Evolutionary conservation across 805 yeast species (phyloP).

Genomic region (Vanderwaltozyma tropicalis): DNA sequence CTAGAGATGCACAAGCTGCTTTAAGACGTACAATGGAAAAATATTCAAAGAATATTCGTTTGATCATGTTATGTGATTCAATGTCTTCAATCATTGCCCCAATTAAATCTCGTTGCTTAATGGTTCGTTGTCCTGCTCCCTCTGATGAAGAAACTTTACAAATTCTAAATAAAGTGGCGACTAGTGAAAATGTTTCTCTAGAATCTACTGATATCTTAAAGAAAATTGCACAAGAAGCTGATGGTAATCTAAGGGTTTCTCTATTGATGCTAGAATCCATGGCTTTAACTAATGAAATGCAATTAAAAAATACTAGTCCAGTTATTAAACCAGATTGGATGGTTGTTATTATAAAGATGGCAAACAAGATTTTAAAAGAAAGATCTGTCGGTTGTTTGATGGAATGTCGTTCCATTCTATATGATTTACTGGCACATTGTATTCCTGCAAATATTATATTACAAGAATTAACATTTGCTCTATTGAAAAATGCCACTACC

Average conservation of each 20-base stretch:
- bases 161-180: slow-evolving; percentile 47
- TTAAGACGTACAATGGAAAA: slow-evolving; percentile 93
- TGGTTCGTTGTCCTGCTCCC: slow-evolving; percentile 86
- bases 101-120: slow-evolving; percentile 81
- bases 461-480: slow-evolving; percentile 45
- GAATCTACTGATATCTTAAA: slow-evolving; percentile 37
- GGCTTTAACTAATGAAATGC: slow-evolving; percentile 52
- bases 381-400: slow-evolving; percentile 49
- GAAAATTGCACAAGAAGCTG: slow-evolving; percentile 43
- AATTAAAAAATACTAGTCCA: slow-evolving; percentile 36
- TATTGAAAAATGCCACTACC: slow-evolving; percentile 26
- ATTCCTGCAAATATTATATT: slow-evolving; percentile 80
- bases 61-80: slow-evolving; percentile 77
- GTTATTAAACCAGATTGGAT: slow-evolving; percentile 83
- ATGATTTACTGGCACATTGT: slow-evolving; percentile 85
- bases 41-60: slow-evolving; percentile 76
- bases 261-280: slow-evolving; percentile 75
- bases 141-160: slow-evolving; percentile 42
- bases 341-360: slow-evolving; percentile 57
- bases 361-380: slow-evolving; percentile 46
- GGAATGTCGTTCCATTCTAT: slow-evolving; percentile 55
- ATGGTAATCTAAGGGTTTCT: slow-evolving; percentile 70
- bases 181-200: slow-evolving; percentile 39
- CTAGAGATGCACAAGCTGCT: slow-evolving; percentile 94
- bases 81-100: slow-evolving; percentile 91